These are phyloP conservation scores for Fagopyrum esculentum DNA, from an alignment of 148 eudicot genomes.

Conservation along the genomic window DNA sequence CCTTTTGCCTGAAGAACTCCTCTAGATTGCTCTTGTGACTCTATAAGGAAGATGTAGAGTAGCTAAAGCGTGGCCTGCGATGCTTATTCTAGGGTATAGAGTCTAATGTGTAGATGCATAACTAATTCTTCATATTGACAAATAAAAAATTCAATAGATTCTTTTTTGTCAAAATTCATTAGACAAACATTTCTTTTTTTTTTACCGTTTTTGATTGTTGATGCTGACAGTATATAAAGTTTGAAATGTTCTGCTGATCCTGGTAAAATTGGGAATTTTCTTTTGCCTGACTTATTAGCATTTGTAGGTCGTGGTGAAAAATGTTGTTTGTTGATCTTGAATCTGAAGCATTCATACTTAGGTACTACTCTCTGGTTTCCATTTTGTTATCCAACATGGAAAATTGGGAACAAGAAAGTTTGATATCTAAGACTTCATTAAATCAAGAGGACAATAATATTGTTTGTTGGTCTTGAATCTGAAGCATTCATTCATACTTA, in stretches of 20 bases:
- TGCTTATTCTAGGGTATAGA: neutral
- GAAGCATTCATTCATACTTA: too few relatives aligned
- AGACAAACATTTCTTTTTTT: neutral
- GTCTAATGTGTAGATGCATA: neutral
- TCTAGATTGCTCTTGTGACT: conserved; percentile 3
- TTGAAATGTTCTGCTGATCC: neutral
- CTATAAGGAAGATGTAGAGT: neutral
- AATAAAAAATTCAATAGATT: neutral
- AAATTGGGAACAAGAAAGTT: neutral
- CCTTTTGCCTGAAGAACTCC: neutral
- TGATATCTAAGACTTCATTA: neutral
- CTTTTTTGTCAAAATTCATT: neutral
- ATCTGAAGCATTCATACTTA: neutral
- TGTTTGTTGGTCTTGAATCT: too few relatives aligned
- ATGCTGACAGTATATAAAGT: neutral
- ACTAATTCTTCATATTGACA: neutral
- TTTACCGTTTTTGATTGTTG: neutral
- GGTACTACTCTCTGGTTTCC: neutral
- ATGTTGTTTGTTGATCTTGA: neutral
- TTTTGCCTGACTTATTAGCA: neutral
- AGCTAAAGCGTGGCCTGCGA: neutral
- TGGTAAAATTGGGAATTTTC: neutral
- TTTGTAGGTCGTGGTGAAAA: neutral
- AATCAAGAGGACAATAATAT: too few relatives aligned
- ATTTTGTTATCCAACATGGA: neutral